phyloP scores from a whole-genome alignment of 2,329 filamentous ascomycete species.

The Penicillium sp. region DNA sequence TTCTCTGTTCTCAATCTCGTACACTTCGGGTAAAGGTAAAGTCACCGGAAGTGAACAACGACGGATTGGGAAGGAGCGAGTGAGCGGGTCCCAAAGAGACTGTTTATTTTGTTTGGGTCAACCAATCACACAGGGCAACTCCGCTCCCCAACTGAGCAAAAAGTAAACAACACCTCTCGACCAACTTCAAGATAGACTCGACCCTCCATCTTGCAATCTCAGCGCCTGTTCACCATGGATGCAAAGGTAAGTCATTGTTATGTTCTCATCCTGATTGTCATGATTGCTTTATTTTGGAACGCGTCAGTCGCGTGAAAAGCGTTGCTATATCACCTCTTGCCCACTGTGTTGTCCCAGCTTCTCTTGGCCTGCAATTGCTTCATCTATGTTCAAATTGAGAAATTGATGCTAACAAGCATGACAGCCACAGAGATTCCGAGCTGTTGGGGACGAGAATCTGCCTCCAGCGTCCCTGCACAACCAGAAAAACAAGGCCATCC shows the following conservation, averaged over 20 bases:
- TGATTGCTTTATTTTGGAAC: neutral
- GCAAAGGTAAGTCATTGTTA: conserved; percentile 43
- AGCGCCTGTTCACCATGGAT: conserved; percentile 41
- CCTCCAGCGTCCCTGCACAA: conserved; percentile 47
- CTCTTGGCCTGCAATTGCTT: neutral
- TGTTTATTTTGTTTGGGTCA: conserved; percentile 27
- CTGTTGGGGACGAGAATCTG: conserved; percentile 68
- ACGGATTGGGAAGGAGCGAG: neutral
- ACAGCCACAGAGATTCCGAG: conserved; percentile 69
- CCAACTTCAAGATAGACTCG: neutral
- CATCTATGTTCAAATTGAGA: neutral
- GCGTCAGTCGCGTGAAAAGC: neutral
- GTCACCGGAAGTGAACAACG: neutral
- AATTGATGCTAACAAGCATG: conserved; percentile 13
- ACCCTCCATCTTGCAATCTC: conserved; percentile 5
- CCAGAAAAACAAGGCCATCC: conserved; percentile 59
- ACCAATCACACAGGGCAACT: conserved; percentile 20
- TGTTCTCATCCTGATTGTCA: conserved; percentile 3
- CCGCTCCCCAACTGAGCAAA: conserved; percentile 24
- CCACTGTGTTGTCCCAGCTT: neutral
- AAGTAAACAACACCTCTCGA: conserved; percentile 25
- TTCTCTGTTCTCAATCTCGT: neutral
- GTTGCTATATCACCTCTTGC: neutral
- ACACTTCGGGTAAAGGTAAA: neutral
- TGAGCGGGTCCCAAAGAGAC: conserved; percentile 6